These are phyloP conservation scores for Kappamyces sp. DNA, from an alignment of 192 early-diverging fungal species.

Conservation along the genomic window DNA sequence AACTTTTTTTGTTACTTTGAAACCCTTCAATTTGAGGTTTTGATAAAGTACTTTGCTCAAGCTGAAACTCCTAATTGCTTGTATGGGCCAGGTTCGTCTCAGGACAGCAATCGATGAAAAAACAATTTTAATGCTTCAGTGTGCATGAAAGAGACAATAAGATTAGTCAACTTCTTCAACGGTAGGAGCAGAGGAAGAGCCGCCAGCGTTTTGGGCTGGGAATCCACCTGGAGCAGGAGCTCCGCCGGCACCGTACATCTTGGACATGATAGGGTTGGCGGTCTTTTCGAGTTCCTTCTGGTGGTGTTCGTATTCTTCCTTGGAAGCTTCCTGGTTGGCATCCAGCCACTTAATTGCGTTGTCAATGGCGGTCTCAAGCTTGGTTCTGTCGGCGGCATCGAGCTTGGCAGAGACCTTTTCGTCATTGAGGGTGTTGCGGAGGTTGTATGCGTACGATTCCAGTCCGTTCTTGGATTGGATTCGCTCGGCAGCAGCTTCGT, in stretches of 20 bases:
- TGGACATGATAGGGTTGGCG: conserved; percentile 97
- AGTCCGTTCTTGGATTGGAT: conserved; percentile 90
- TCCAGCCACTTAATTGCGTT: conserved; percentile 96
- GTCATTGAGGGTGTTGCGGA: conserved; percentile 85
- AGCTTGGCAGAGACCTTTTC: conserved; percentile 79
- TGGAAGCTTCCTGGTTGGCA: conserved; percentile 86
- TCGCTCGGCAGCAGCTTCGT: conserved; percentile 86
- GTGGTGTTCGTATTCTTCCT: conserved; percentile 93
- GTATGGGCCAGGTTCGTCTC: too few species aligned
- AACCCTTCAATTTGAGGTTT: too few species aligned
- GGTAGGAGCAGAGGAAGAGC: conserved; percentile 41
- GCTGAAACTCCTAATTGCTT: too few species aligned
- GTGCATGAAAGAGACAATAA: background rate
- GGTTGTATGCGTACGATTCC: conserved; percentile 96
- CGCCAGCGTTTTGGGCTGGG: conserved; percentile 53
- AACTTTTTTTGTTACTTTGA: too few species aligned
- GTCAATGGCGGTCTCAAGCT: conserved; percentile 74
- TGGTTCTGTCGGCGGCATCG: conserved; percentile 81
- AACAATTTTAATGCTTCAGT: too few species aligned
- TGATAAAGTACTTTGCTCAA: too few species aligned
- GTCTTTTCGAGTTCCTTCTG: conserved; percentile 92
- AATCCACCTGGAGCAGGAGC: conserved; percentile 69
- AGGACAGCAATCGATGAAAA: too few species aligned
- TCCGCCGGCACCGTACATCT: conserved; percentile 79
- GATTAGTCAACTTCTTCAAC: conserved; percentile 58